A percentile compares a stretch with the other conserved stretches of the same genome.
Conservation (phyloP, 2,329 filamentous ascomycete species). For the Ophidiomyces ophidiicola region DNA sequence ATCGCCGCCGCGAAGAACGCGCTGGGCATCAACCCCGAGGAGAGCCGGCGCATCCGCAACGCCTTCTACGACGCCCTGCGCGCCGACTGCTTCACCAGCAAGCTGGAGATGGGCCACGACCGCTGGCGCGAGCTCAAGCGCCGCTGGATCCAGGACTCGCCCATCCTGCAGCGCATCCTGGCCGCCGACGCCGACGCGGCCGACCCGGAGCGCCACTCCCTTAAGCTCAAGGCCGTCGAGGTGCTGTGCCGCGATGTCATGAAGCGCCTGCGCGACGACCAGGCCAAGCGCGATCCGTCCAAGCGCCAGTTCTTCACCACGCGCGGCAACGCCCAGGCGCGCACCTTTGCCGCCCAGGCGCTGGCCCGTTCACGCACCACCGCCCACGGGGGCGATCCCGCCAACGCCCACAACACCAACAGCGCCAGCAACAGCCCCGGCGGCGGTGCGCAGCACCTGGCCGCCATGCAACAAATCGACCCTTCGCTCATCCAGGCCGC, state of each 20-base stretch:
- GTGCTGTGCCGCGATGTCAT: conserved; percentile 63
- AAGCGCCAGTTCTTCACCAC: background rate
- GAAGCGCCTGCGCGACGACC: conserved; percentile 61
- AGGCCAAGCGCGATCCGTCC: conserved; percentile 43
- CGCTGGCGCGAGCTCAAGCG: conserved; percentile 60
- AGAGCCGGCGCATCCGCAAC: conserved; percentile 53
- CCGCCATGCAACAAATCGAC: too few species aligned
- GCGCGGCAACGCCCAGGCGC: background rate
- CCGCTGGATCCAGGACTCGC: conserved; percentile 51
- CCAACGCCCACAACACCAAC: conserved; percentile 34
- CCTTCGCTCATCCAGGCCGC: conserved; percentile 50
- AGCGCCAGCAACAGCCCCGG: conserved; percentile 34
- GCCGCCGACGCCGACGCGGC: too few species aligned
- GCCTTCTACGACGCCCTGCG: conserved; percentile 55
- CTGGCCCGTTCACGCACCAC: background rate
- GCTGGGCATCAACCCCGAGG: conserved; percentile 55
- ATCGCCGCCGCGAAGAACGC: conserved; percentile 63
- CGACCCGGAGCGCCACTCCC: conserved; percentile 42
- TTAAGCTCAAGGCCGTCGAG: conserved; percentile 53
- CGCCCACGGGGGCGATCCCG: conserved; percentile 17
- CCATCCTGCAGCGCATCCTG: conserved; percentile 45
- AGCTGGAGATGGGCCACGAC: conserved; percentile 57
- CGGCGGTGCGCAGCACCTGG: too few species aligned
- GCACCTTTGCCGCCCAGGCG: too few species aligned
- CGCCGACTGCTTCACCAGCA: conserved; percentile 56